Evolutionary conservation across 345 rosid genomes (phyloP), one percentile per base, ranked within the genome.

Genomic region (Euphorbia pulcherrima): DNA sequence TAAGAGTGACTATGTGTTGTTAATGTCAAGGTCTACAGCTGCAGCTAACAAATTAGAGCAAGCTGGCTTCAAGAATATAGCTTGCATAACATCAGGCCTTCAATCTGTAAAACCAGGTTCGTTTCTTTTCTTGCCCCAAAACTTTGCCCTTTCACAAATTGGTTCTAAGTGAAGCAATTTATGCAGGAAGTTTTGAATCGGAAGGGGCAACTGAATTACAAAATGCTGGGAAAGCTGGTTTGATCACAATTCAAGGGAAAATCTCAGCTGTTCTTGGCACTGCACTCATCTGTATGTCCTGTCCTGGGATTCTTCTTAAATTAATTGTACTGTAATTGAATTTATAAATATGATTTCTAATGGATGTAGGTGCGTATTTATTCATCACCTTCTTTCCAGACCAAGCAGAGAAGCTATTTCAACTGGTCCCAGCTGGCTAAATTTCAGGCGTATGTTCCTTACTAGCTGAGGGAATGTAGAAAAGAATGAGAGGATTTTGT

Each of bases 221-320:
- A 81, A 66, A 88, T 67, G 97, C 97, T 35, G 97, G 98, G 59
- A 92, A 92, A 85, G 97, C 96, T 39, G 98, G 97, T 70, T 81
- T 92, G 78, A 72, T 88, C 47, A 88, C 92, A 14, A 29, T 92
- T 68, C 98, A 92, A 87, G 98, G 98, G 70, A 80, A 90, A 77
- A 88, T 92, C 78, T 92, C 98, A 16, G 96, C 95, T 57, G 91
- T 92, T 11, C 88, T 92, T 4, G 96, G 97, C 78, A 90, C 98
- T 13, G 89, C 90, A 44, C 98, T 92, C 14, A 65, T 92, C 75
- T 92, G 98, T 92, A 81, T 87, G 96, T 81, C 55, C 14, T 33
- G 44, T 59, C 2, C 16, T 6, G 6, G 10, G 18, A 53, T 46
- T 26, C 0, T 0, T 29, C 30, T 41, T 50, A 23, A n/a, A 47